A percentile compares a stretch with the other conserved stretches of the same genome.
Conservation (phyloP, 148 eudicot genomes). For the Pouteria glomerata region DNA sequence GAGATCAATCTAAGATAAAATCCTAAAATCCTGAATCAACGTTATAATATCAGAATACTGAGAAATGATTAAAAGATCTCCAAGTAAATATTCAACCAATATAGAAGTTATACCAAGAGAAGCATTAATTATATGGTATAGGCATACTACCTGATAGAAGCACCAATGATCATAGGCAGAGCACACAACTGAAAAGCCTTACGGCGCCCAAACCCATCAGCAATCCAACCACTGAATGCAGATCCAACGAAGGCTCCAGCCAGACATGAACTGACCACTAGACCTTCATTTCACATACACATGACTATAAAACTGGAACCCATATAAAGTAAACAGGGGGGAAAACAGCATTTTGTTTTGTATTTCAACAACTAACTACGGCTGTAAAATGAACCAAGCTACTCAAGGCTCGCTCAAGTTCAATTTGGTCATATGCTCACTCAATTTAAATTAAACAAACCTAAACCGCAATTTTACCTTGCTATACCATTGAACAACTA, state of each 20-base stretch:
- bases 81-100: not conserved
- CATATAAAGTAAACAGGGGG: not conserved
- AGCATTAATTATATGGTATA: not conserved
- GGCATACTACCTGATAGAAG: slow-evolving; percentile 52
- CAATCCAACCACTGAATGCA: slow-evolving; percentile 78
- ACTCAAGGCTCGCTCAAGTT: too few species aligned
- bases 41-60: not conserved
- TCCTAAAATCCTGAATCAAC: not conserved
- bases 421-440: too few species aligned
- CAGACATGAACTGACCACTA: slow-evolving; percentile 86
- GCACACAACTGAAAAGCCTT: slow-evolving; percentile 89
- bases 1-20: not conserved
- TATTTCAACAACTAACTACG: too few species aligned
- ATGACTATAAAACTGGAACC: slow-evolving; percentile 6
- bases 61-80: not conserved
- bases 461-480: too few species aligned
- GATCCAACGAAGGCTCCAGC: slow-evolving; percentile 93
- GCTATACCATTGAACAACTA: too few species aligned
- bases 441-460: too few species aligned
- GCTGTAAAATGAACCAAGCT: too few species aligned
- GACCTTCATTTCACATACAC: slow-evolving; percentile 44
- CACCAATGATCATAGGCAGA: slow-evolving; percentile 88
- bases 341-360: too few species aligned
- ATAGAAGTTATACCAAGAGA: not conserved
- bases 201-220: slow-evolving; percentile 91